Evolutionary conservation across 768 basidiomycete species (phyloP), one percentile per base, ranked within the genome.

Genomic region (Postia placenta): DNA sequence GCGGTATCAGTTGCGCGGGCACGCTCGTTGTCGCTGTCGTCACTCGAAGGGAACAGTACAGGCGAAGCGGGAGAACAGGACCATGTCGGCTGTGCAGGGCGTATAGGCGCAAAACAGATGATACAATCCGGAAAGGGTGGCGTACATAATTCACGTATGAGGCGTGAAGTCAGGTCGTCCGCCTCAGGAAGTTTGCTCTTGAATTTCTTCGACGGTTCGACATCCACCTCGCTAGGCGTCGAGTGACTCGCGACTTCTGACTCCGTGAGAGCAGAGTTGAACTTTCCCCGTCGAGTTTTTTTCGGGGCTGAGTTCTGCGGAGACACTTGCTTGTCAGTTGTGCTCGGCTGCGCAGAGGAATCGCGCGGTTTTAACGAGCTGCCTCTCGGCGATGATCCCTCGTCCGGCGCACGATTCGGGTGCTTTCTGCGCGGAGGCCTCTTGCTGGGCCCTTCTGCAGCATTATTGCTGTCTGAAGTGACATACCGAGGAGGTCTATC

Each of bases 41-140:
- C 40, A 0, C 45, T 44, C 1, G 56, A 50, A 15, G 30, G 30
- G n/a, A n/a, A n/a, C 25, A 75, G 53, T 9, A 75, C 67, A 1
- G 75, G 70, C n/a, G 72, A 72, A 0, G 77, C 73, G 2, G 85
- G 83, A 7, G 85, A 82, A 64, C 95, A 97, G 0, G 89, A 92
- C 89, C 92, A 94, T 0, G 84, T 90, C 3, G 80, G 75, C 48
- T 95, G 84, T 2, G 78, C 78, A 2, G 92, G 92, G 27, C 81
- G 78, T 36, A 97, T 82, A 0, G 83, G 54, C 27, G 77, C 79
- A 65, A 93, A 93, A 63, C 95, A 98, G 56, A 85, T 94, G 17
- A 81, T 71, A 56, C 89, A 92, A 59, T 91, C 89, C 0, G 80
- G 76, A 53, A 79, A 87, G 2, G 91, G 88, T 0, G 83, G 76